Percentiles rank a stretch among this genome's conserved stretches.
Conservation (phyloP, 768 basidiomycete genomes). For the Amanita pseudoporphyria region DNA sequence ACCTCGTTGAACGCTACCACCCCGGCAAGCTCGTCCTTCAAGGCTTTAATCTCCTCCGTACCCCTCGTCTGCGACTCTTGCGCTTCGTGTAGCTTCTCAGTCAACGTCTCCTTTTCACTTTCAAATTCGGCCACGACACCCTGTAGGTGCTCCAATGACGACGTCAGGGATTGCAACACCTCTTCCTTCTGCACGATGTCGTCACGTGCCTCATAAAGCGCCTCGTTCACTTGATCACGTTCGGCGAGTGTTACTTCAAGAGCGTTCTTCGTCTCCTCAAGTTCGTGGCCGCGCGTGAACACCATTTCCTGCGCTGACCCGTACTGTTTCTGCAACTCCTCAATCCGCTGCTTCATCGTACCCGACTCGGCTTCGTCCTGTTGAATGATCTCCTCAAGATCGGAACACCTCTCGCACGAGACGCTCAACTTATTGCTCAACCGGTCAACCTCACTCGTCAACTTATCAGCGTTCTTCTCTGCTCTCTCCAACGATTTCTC, state of each 20-base stretch:
- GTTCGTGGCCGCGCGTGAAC: background rate
- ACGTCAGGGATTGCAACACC: background rate
- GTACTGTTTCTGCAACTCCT: background rate
- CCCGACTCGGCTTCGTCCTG: background rate
- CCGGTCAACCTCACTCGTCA: background rate
- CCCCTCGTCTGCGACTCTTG: too few species aligned
- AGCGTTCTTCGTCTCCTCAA: conserved; percentile 1
- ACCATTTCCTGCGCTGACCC: conserved; percentile 1
- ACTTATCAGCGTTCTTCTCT: background rate
- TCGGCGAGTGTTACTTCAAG: background rate
- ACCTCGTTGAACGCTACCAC: background rate
- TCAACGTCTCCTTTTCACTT: too few species aligned
- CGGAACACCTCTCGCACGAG: background rate
- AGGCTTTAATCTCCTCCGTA: background rate
- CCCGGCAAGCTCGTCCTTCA: background rate
- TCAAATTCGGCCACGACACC: background rate
- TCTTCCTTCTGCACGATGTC: background rate
- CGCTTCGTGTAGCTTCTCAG: too few species aligned
- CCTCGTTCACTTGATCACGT: background rate
- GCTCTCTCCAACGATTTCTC: conserved; percentile 3
- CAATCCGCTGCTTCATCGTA: background rate
- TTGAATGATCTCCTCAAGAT: background rate
- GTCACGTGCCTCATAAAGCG: background rate
- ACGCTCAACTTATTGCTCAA: background rate
- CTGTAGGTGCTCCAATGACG: background rate